Conservation (phyloP, 768 basidiomycete genomes). For the Pleurotus tuoliensis region DNA sequence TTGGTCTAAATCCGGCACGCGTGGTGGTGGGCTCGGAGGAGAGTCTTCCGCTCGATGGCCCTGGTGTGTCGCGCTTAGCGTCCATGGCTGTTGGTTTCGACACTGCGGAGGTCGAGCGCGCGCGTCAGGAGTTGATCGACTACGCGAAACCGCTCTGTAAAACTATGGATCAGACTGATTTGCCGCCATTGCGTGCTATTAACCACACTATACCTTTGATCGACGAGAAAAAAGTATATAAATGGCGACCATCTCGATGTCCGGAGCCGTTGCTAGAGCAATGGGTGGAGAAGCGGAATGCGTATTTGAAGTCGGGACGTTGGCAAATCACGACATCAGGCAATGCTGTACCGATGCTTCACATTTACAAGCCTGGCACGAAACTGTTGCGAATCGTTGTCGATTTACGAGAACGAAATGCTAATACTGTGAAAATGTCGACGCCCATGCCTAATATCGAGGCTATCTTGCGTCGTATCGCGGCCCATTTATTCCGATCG, state of each 20-base stretch:
- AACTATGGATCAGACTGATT: constrained; percentile 20
- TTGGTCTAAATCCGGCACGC: constrained; percentile 22
- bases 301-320: constrained; percentile 22
- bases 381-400: no score
- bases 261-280: constrained; percentile 29
- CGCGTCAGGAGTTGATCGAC: constrained; percentile 12
- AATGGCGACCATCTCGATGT: constrained; percentile 31
- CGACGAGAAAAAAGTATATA: constrained; percentile 24
- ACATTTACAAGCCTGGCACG: constrained; percentile 4
- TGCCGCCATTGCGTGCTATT: constrained; percentile 34
- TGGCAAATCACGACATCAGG: constrained; percentile 26
- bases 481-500: no score
- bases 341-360: constrained; percentile 30
- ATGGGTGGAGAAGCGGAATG: constrained; percentile 25
- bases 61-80: not conserved
- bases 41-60: constrained; percentile 16
- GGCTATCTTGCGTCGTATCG: no score
- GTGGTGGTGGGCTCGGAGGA: constrained; percentile 20
- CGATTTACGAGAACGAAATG: no score
- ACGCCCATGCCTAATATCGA: no score
- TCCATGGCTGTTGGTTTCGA: no score
- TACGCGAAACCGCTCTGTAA: constrained; percentile 24
- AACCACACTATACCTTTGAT: constrained; percentile 41
- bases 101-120: constrained; percentile 9
- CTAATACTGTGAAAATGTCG: no score